Percentiles rank a stretch among this genome's conserved stretches.
Evolutionary conservation across 2,329 filamentous ascomycete genomes (phyloP).

Genomic region (Monosporascus sp.): DNA sequence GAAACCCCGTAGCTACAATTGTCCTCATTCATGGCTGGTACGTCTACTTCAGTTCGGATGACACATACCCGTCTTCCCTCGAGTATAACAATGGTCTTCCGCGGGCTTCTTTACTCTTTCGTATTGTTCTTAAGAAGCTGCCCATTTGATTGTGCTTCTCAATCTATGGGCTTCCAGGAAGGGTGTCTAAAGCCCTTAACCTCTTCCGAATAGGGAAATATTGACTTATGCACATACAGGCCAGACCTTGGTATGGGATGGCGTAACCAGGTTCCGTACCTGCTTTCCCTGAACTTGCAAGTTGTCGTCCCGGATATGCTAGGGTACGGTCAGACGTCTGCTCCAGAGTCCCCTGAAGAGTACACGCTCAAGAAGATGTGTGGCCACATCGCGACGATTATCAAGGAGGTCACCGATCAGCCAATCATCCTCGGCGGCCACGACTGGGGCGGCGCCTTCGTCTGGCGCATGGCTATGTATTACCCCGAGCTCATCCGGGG

Average conservation of each 20-base stretch:
- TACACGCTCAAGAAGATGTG: slow-evolving; percentile 70
- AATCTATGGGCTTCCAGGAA: not conserved
- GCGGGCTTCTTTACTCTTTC: no score
- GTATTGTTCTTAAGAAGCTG: no score
- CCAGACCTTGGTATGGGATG: slow-evolving; percentile 81
- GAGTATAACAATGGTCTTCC: no score
- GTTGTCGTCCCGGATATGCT: slow-evolving; percentile 83
- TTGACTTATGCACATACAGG: slow-evolving; percentile 48
- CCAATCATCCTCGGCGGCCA: slow-evolving; percentile 80
- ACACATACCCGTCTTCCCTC: no score
- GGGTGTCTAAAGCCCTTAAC: not conserved
- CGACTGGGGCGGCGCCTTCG: slow-evolving; percentile 82
- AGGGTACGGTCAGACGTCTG: slow-evolving; percentile 74
- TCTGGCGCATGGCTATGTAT: slow-evolving; percentile 63
- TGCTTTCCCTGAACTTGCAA: slow-evolving; percentile 66
- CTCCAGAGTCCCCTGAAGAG: slow-evolving; percentile 53
- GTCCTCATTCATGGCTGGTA: slow-evolving; percentile 35
- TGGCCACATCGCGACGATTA: slow-evolving; percentile 70
- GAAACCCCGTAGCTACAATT: slow-evolving; percentile 41
- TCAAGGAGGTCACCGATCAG: slow-evolving; percentile 44
- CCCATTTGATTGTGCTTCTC: no score
- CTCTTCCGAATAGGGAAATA: not conserved
- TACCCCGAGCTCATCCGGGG: slow-evolving; percentile 66
- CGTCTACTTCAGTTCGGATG: not conserved
- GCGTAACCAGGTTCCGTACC: slow-evolving; percentile 79